Evolutionary conservation across 306 rosid species (phyloP).

Genomic region (Prunus davidiana): DNA sequence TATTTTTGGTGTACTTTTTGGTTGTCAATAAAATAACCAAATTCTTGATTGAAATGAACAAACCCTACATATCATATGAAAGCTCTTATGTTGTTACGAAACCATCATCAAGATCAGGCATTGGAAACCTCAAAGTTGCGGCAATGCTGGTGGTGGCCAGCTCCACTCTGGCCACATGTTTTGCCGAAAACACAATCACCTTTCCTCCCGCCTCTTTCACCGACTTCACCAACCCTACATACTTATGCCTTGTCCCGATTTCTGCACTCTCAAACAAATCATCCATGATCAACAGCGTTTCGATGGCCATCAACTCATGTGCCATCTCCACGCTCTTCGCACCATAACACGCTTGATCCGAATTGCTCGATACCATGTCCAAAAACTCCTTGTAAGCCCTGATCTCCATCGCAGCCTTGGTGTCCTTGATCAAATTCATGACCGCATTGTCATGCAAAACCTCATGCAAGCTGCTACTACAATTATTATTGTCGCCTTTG

Average conservation of each 20-base stretch:
- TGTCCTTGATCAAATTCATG: conserved; percentile 5
- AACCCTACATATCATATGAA: not conserved
- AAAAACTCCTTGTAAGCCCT: conserved; percentile 4
- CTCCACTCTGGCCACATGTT: not conserved
- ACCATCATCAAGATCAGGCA: not conserved
- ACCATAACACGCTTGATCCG: not conserved
- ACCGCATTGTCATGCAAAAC: not conserved
- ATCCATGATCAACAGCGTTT: not conserved
- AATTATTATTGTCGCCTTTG: not conserved
- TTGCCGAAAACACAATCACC: not conserved
- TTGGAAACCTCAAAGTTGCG: not conserved
- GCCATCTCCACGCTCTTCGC: not conserved
- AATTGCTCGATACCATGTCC: not conserved
- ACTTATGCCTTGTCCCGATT: not conserved
- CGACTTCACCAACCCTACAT: not conserved
- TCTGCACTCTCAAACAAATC: not conserved
- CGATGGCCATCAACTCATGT: not conserved
- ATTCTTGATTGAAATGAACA: not conserved
- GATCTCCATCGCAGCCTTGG: conserved; percentile 5
- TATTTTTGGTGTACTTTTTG: not conserved
- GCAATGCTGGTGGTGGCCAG: conserved; percentile 5
- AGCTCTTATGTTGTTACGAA: not conserved
- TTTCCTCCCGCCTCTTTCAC: not conserved
- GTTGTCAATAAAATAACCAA: not conserved
- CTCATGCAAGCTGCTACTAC: not conserved